Evolutionary conservation across 208 protist species (phyloP).

Genomic region (Leishmania aethiopica): DNA sequence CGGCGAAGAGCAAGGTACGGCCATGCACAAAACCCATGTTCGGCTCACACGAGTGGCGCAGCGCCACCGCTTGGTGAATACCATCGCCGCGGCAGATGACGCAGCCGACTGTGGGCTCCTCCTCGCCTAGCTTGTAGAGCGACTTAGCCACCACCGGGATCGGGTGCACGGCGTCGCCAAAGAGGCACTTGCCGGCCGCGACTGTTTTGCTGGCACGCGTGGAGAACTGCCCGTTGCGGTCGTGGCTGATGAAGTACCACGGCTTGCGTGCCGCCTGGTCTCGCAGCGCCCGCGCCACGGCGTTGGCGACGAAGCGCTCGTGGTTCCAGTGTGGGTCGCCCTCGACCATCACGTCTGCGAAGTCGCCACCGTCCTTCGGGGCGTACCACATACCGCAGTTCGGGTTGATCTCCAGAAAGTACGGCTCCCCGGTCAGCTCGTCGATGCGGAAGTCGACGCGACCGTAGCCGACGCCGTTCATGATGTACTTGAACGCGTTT

Average conservation of each 20-base stretch:
- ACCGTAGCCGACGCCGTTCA: slow-evolving; percentile 88
- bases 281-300: slow-evolving; percentile 55
- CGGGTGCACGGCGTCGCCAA: slow-evolving; percentile 68
- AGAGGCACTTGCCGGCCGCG: slow-evolving; percentile 66
- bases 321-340: slow-evolving; percentile 81
- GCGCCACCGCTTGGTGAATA: slow-evolving; percentile 68
- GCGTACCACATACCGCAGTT: slow-evolving; percentile 93
- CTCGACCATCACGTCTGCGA: slow-evolving; percentile 85
- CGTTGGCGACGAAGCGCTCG: slow-evolving; percentile 75
- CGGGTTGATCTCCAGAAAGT: slow-evolving; percentile 92
- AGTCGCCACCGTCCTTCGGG: slow-evolving; percentile 82
- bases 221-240: slow-evolving; percentile 78
- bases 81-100: slow-evolving; percentile 76
- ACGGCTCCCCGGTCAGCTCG: slow-evolving; percentile 57
- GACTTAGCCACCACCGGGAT: slow-evolving; percentile 78
- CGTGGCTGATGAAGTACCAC: slow-evolving; percentile 89
- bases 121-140: slow-evolving; percentile 76
- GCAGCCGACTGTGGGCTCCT: slow-evolving; percentile 74
- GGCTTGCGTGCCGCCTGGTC: slow-evolving; percentile 72
- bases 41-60: slow-evolving; percentile 91
- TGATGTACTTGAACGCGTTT: slow-evolving; percentile 82
- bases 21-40: slow-evolving; percentile 89
- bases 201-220: slow-evolving; percentile 79
- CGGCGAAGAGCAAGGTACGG: slow-evolving; percentile 72
- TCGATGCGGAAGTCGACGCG: slow-evolving; percentile 90